Evolutionary conservation across 1,284 basidiomycete genomes (phyloP), one percentile per base, ranked within the genome.

Genomic region (Hemileia vastatrix): DNA sequence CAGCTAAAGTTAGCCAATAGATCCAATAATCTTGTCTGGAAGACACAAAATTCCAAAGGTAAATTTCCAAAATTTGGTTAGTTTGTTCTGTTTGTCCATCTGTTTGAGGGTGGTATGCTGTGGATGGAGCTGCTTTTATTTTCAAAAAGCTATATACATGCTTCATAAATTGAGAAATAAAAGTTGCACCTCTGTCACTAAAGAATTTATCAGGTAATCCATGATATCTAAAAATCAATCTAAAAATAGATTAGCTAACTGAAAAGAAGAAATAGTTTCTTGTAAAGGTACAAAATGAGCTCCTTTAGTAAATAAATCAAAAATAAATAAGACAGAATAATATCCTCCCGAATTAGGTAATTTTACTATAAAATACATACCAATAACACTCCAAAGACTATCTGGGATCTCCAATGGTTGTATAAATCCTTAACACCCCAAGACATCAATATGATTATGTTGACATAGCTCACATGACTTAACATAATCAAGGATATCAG

Each of bases 311-410:
- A 80, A 70, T 0, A 76, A 54, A 63, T 79, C 77, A 0, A 78
- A 79, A 0, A 81, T 71, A 0, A 81, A 78, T 0, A 79, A 55
- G 4, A 82, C 77, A 6, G 77, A 60, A 58, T 78, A 69, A 66
- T 57, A 79, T 1, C 77, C 76, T 2, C 69, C 64, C 0, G 75
- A 77, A 4, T 4, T 4, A 0, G 80, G 81, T 0, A 83, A 71
- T 19, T 76, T 73, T 5, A 73, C 72, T 32, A 83, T 80, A 54
- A 79, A 73, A 65, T 83, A 81, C 75, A 81, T 77, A 0, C 77
- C 77, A 3, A 82, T 72, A 0, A 72, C 70, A 27, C 71, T 67
- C 72, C 77, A 83, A 0, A 79, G 80, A 15, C 55, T 15, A 6
- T 45, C 6, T 0, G 70, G 67, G 47, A 48, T 65, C 8, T 2